A percentile compares a stretch with the other conserved stretches of the same genome.
Conservation (phyloP, 176 grass and related monocot species). For the Saccharum officinarum region DNA sequence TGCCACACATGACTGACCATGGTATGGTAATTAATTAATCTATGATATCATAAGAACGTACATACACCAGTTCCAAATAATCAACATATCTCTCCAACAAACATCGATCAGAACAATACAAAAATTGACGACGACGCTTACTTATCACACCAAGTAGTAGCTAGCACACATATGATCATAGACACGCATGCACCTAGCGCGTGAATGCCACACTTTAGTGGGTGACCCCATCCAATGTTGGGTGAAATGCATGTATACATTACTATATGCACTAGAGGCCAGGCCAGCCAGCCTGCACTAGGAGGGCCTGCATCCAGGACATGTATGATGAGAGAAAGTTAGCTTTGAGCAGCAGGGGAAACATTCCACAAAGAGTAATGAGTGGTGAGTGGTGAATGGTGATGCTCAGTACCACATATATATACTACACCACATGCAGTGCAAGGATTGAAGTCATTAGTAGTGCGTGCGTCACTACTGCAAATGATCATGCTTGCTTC, state of each 20-base stretch:
- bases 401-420: conserved; percentile 7
- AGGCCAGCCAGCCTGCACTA: background rate
- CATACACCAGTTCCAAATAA: background rate
- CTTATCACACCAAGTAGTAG: background rate
- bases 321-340: conserved; percentile 44
- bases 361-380: conserved; percentile 62
- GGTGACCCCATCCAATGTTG: background rate
- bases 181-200: background rate
- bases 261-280: background rate
- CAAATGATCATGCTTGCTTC: conserved; percentile 49
- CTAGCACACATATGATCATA: conserved; percentile 17
- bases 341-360: conserved; percentile 18
- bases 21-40: background rate
- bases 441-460: conserved; percentile 25
- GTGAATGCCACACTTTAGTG: background rate
- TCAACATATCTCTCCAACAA: background rate
- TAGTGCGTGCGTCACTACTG: conserved; percentile 56
- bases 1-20: background rate
- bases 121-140: background rate
- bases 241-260: background rate
- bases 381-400: conserved; percentile 10
- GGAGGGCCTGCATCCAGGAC: background rate
- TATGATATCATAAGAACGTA: background rate
- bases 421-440: background rate
- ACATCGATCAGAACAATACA: background rate